A percentile compares a stretch with the other conserved stretches of the same genome.
phyloP scores from a whole-genome alignment of 495 filamentous ascomycete species.

The Hyaloscypha finlandica region DNA sequence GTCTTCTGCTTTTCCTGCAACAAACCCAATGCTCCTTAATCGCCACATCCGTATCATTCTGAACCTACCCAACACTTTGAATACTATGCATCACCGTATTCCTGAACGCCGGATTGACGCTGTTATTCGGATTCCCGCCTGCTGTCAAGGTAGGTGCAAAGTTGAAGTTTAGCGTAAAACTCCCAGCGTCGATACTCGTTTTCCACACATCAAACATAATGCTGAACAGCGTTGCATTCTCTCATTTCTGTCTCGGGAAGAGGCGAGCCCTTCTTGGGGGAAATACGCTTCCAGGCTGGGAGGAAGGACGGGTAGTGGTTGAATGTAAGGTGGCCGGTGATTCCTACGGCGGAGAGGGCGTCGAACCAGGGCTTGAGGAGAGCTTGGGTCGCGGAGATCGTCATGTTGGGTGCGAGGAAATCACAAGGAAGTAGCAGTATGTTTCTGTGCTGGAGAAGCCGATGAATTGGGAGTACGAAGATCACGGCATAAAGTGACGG shows the following conservation, averaged over 20 bases:
- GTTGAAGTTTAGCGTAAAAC: slow-evolving; percentile 37
- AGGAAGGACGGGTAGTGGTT: slow-evolving; percentile 46
- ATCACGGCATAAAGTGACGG: no score
- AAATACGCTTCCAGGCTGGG: slow-evolving; percentile 48
- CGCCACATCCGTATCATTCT: slow-evolving; percentile 40
- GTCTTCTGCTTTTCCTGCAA: slow-evolving; percentile 36
- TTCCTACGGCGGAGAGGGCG: slow-evolving; percentile 31
- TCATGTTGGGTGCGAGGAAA: slow-evolving; percentile 22
- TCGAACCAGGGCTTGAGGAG: slow-evolving; percentile 23
- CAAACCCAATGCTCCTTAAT: slow-evolving; percentile 32
- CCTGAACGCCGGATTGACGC: slow-evolving; percentile 62
- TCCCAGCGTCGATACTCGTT: slow-evolving; percentile 46
- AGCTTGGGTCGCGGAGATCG: slow-evolving; percentile 12
- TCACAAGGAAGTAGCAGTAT: slow-evolving; percentile 49
- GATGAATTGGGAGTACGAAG: slow-evolving; percentile 16
- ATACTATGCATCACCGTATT: slow-evolving; percentile 35
- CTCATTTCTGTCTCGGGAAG: slow-evolving; percentile 53
- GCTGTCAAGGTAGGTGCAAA: neutral
- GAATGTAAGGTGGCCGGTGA: slow-evolving; percentile 30
- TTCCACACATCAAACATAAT: slow-evolving; percentile 34
- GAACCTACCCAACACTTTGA: slow-evolving; percentile 5
- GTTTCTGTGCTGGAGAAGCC: slow-evolving; percentile 44
- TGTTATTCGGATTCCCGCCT: slow-evolving; percentile 38
- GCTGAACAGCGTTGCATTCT: slow-evolving; percentile 31
- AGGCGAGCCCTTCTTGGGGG: slow-evolving; percentile 52